A percentile compares a stretch with the other conserved stretches of the same genome.
Evolutionary conservation across 495 filamentous ascomycete genomes (phyloP).

Genomic region (Zalerion maritima): DNA sequence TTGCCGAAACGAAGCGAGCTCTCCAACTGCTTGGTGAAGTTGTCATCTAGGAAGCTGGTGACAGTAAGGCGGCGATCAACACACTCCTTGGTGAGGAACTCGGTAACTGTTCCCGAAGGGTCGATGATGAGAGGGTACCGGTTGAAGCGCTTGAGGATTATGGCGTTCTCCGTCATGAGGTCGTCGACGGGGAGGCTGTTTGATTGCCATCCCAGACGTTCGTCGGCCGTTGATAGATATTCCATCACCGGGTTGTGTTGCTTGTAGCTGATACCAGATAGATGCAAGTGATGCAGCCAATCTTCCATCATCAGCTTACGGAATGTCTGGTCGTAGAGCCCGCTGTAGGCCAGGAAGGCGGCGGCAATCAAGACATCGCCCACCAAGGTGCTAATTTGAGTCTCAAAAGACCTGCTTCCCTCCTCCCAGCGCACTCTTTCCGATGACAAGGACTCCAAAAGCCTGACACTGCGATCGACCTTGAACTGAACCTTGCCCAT

Average conservation of each 20-base stretch:
- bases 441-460: slow-evolving; percentile 87
- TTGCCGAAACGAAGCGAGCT: slow-evolving; percentile 95
- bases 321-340: slow-evolving; percentile 96
- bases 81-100: slow-evolving; percentile 88
- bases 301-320: slow-evolving; percentile 95
- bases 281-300: slow-evolving; percentile 80
- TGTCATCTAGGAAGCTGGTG: slow-evolving; percentile 95
- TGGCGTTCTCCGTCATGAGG: slow-evolving; percentile 96
- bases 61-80: slow-evolving; percentile 88
- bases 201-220: slow-evolving; percentile 85
- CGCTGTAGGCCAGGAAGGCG: slow-evolving; percentile 94
- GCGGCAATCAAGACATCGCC: slow-evolving; percentile 90
- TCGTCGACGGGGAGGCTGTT: slow-evolving; percentile 97
- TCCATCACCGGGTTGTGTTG: slow-evolving; percentile 87
- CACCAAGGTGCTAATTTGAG: slow-evolving; percentile 90
- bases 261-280: slow-evolving; percentile 87
- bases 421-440: slow-evolving; percentile 90
- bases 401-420: slow-evolving; percentile 93
- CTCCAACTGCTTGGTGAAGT: slow-evolving; percentile 94
- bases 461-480: slow-evolving; percentile 85
- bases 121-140: slow-evolving; percentile 97
- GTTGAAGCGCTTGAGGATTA: slow-evolving; percentile 94
- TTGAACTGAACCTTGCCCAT: slow-evolving; percentile 95
- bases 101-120: slow-evolving; percentile 81
- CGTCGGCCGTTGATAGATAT: slow-evolving; percentile 92